Percentiles rank a stretch among this genome's conserved stretches.
Evolutionary conservation across 179 eudicot genomes (phyloP).

Genomic region (Kewa caespitosa): DNA sequence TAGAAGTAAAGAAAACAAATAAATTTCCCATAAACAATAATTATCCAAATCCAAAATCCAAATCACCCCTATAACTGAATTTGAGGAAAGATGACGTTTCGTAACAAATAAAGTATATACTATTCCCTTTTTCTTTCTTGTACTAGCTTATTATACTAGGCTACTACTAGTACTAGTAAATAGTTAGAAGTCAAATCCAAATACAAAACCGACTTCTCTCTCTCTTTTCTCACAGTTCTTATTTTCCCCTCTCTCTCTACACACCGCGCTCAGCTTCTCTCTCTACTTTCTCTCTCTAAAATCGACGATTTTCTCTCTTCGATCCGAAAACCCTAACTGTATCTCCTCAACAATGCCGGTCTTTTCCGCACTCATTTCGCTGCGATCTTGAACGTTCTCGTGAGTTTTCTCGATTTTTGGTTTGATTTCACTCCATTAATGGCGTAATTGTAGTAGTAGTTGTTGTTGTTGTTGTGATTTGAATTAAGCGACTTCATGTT

Average conservation of each 20-base stretch:
- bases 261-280: neutral
- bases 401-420: neutral
- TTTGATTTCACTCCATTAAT: no score
- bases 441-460: neutral
- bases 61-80: constrained; percentile 18
- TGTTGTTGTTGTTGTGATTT: neutral
- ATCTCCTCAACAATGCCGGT: constrained; percentile 23
- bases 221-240: constrained; percentile 2
- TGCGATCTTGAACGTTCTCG: neutral
- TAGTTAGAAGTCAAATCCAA: constrained; percentile 21
- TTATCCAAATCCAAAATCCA: neutral
- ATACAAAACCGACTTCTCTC: constrained; percentile 23
- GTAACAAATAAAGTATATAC: neutral
- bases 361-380: constrained; percentile 18
- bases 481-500: neutral
- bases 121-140: neutral
- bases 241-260: neutral
- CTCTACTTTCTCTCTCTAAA: neutral
- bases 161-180: neutral
- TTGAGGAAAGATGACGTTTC: constrained; percentile 21
- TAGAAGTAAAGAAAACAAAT: no score
- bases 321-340: constrained; percentile 26
- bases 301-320: constrained; percentile 7
- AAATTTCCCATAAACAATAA: no score
- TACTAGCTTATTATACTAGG: neutral